phyloP scores from a whole-genome alignment of 768 basidiomycete species.

The Suillus clintonianus region DNA sequence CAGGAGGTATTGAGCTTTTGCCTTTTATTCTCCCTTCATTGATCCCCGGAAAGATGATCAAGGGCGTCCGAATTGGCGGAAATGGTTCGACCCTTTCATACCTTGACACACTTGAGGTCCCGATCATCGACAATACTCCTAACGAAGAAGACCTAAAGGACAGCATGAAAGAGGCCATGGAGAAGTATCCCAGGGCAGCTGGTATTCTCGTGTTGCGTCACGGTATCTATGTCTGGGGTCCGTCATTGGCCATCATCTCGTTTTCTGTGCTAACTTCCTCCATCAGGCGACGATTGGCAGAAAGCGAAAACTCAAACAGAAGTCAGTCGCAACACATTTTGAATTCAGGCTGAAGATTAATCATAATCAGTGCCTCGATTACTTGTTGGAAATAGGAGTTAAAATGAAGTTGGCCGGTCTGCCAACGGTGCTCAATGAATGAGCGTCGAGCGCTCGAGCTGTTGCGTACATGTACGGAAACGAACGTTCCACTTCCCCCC shows the following conservation, averaged over 20 bases:
- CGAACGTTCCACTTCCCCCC: not conserved
- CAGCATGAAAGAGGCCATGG: slow-evolving; percentile 87
- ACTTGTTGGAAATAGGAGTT: slow-evolving; percentile 86
- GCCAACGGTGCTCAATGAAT: slow-evolving; percentile 42
- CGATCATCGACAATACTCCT: slow-evolving; percentile 91
- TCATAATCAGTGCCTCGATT: slow-evolving; percentile 73
- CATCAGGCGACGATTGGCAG: slow-evolving; percentile 69
- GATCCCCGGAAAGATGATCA: slow-evolving; percentile 73
- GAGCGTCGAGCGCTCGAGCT: slow-evolving; percentile 8
- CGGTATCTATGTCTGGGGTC: slow-evolving; percentile 87
- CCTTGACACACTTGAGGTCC: slow-evolving; percentile 81
- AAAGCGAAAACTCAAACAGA: slow-evolving; percentile 90
- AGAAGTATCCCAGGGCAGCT: slow-evolving; percentile 74
- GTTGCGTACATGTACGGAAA: not conserved
- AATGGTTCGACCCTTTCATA: slow-evolving; percentile 78
- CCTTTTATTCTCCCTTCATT: not conserved
- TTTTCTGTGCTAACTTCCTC: slow-evolving; percentile 14
- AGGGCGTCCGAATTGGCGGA: slow-evolving; percentile 79
- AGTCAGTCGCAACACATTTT: slow-evolving; percentile 35
- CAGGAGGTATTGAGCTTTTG: slow-evolving; percentile 41
- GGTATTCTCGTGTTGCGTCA: slow-evolving; percentile 78
- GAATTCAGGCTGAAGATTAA: slow-evolving; percentile 11
- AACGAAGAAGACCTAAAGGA: slow-evolving; percentile 88
- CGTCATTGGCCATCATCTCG: slow-evolving; percentile 11
- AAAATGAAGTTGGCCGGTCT: slow-evolving; percentile 74